Evolutionary conservation across 1,139 yeast species (phyloP), one percentile per base, ranked within the genome.

Genomic region (Geotrichum macrosporum): DNA sequence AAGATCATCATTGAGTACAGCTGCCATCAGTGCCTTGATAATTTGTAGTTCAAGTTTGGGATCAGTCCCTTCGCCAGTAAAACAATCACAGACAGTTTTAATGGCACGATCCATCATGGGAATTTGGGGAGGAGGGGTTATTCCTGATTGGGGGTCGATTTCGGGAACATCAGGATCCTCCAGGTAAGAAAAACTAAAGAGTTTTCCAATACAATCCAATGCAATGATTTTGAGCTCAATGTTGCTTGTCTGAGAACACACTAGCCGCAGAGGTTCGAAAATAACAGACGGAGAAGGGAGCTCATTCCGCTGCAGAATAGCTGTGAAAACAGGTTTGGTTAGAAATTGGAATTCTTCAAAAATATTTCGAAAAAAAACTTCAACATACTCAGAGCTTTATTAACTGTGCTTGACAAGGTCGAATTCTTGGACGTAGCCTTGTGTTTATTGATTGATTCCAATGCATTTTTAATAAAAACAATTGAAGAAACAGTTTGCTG

Each of bases 1-100:
- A 67, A 87, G 76, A 39, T 82, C 78, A 49, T 81, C 87, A 52
- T 80, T 82, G 37, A 89, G 71, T 15, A 89, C 84, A 50, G 95
- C 89, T 53, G 92, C 88, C 67, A 92, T 82, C 48, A 94, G 73
- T 0, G 96, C 96, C 59, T 95, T 80, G 29, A 89, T 84, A 15
- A 92, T 92, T 66, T 94, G 98, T 47, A 92, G 69, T 68, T 94
- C 98, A 35, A 94, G 80, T 53, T 77, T 81, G 13, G 85, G 81
- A 61, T 89, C 95, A 0, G 97, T 87, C 1, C 88, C 87, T 63
- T 89, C 97, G 22, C 95, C 95, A 52, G 83, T 87, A 64, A 86
- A 89, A 55, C 95, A 85, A 18, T 84, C 80, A 33, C 94, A 78
- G 26, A 89, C 86, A 10, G 88, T 84, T 54, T 84, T 84, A 24